Evolutionary conservation across 352 stramenopile genomes (phyloP).

Genomic region (Phytophthora citricola): DNA sequence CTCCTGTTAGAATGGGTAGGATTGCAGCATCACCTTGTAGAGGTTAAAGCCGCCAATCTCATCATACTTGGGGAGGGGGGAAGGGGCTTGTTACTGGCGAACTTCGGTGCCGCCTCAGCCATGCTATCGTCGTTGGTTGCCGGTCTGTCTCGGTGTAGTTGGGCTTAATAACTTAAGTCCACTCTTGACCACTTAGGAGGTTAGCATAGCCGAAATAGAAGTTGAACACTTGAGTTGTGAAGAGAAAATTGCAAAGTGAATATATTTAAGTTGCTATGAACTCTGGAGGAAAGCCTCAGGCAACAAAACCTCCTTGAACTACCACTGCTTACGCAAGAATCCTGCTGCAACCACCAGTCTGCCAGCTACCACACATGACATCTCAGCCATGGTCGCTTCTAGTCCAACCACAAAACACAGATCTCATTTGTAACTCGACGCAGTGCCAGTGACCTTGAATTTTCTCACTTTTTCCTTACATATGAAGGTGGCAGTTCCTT

Average conservation of each 20-base stretch:
- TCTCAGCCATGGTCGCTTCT: neutral
- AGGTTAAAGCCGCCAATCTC: too few species aligned
- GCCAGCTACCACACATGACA: neutral
- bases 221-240: neutral
- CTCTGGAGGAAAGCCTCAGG: constrained; percentile 1
- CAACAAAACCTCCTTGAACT: constrained; percentile 9
- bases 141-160: too few species aligned
- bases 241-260: constrained; percentile 2
- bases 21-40: too few species aligned
- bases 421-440: neutral
- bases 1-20: too few species aligned
- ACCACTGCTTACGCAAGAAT: neutral
- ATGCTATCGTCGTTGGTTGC: too few species aligned
- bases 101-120: too few species aligned
- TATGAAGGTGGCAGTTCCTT: too few species aligned
- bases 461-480: neutral
- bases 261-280: constrained; percentile 3
- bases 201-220: too few species aligned
- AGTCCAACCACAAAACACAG: neutral
- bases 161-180: too few species aligned
- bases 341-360: neutral
- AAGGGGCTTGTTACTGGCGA: too few species aligned
- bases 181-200: too few species aligned
- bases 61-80: too few species aligned
- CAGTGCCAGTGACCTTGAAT: neutral